Evolutionary conservation across 306 rosid species (phyloP).

Genomic region (Sicyos baderoa): DNA sequence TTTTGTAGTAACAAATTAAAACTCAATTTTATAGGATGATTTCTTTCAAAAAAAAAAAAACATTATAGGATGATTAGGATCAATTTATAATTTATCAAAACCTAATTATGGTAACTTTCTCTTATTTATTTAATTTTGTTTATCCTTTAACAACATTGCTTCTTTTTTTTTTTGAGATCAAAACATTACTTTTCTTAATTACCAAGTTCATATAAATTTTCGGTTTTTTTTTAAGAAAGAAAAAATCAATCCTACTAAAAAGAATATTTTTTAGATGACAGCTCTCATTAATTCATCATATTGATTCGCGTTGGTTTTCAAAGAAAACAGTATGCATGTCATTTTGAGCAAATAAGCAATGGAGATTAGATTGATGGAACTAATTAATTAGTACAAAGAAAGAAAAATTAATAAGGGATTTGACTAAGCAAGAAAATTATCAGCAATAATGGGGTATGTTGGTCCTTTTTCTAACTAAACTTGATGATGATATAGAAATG

Average conservation of each 20-base stretch:
- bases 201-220: neutral
- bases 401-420: slow-evolving; percentile 26
- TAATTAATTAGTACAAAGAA: slow-evolving; percentile 17
- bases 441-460: slow-evolving; percentile 24
- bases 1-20: neutral
- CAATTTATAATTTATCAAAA: neutral
- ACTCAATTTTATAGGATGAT: too few relatives aligned
- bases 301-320: neutral
- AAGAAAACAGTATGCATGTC: neutral
- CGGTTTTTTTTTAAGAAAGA: too few relatives aligned
- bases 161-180: too few relatives aligned
- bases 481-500: slow-evolving; percentile 57
- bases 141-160: too few relatives aligned
- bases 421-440: slow-evolving; percentile 38
- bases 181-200: neutral
- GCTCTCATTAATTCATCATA: neutral
- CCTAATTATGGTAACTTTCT: too few relatives aligned
- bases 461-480: slow-evolving; percentile 37
- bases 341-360: neutral
- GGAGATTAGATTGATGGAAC: slow-evolving; percentile 17
- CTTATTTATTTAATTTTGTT: too few relatives aligned
- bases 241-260: neutral
- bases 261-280: neutral
- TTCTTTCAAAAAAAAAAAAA: too few relatives aligned
- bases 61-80: neutral